phyloP scores from a whole-genome alignment of 768 basidiomycete species.

The Kwoniella botswanensis region DNA sequence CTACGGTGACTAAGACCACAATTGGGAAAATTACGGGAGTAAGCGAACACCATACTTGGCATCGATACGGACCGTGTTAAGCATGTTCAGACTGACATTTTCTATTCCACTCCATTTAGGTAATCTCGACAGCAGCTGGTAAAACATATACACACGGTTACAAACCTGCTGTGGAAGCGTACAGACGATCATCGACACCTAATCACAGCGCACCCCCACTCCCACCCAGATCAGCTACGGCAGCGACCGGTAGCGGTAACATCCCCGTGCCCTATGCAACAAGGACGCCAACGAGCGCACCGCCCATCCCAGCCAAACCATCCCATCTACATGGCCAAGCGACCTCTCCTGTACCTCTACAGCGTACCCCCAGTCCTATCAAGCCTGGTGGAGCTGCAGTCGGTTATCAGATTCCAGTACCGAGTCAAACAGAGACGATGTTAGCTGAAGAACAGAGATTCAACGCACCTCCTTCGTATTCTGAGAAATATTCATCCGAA shows the following conservation, averaged over 20 bases:
- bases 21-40: conserved; percentile 65
- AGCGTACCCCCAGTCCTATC: not conserved
- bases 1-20: conserved; percentile 70
- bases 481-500: conserved; percentile 8
- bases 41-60: conserved; percentile 20
- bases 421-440: conserved; percentile 20
- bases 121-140: conserved; percentile 43
- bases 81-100: not conserved
- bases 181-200: conserved; percentile 6
- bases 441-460: conserved; percentile 17
- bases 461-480: conserved; percentile 15
- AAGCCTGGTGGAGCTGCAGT: not conserved
- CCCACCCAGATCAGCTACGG: conserved; percentile 10
- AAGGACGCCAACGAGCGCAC: not conserved
- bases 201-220: conserved; percentile 12
- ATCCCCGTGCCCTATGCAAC: not conserved
- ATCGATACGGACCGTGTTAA: no score
- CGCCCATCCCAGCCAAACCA: conserved; percentile 17
- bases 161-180: conserved; percentile 31
- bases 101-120: conserved; percentile 20
- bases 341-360: conserved; percentile 3
- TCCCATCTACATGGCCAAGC: not conserved
- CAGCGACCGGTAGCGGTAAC: conserved; percentile 1
- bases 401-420: conserved; percentile 14
- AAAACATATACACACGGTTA: conserved; percentile 35